Evolutionary conservation across 139 green algal species (phyloP).

Genomic region (Chlorella sp.): DNA sequence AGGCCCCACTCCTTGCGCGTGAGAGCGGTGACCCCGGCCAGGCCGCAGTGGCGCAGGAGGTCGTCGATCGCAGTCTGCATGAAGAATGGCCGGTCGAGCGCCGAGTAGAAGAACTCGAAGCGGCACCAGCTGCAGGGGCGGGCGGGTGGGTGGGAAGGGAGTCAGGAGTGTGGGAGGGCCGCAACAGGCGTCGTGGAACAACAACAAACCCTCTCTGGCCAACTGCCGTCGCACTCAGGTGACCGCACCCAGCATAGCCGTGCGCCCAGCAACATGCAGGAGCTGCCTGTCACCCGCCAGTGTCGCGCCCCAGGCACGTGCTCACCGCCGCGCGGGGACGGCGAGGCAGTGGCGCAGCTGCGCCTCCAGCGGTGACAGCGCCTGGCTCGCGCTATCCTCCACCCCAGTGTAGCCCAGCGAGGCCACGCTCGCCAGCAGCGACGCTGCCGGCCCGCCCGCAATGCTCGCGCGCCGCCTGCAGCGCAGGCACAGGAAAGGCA

Average conservation of each 20-base stretch:
- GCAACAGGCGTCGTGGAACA: no score
- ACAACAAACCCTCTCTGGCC: no score
- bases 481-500: no score
- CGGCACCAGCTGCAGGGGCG: constrained; percentile 42
- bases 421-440: no score
- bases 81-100: constrained; percentile 76
- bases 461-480: no score
- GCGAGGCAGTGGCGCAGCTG: constrained; percentile 60
- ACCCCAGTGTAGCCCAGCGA: no score
- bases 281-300: no score
- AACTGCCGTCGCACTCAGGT: no score
- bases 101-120: constrained; percentile 75
- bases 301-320: constrained; percentile 20
- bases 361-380: constrained; percentile 40
- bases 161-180: no score
- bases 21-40: constrained; percentile 32
- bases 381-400: neutral
- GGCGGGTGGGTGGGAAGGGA: neutral
- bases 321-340: constrained; percentile 43
- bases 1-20: constrained; percentile 62
- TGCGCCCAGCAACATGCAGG: no score
- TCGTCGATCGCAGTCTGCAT: constrained; percentile 59
- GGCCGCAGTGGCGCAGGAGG: constrained; percentile 37
- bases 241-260: no score
- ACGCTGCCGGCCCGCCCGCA: no score